A percentile compares a stretch with the other conserved stretches of the same genome.
These are phyloP conservation scores for Bathelium albidoporum DNA, from an alignment of 495 filamentous ascomycete species.

Conservation along the genomic window DNA sequence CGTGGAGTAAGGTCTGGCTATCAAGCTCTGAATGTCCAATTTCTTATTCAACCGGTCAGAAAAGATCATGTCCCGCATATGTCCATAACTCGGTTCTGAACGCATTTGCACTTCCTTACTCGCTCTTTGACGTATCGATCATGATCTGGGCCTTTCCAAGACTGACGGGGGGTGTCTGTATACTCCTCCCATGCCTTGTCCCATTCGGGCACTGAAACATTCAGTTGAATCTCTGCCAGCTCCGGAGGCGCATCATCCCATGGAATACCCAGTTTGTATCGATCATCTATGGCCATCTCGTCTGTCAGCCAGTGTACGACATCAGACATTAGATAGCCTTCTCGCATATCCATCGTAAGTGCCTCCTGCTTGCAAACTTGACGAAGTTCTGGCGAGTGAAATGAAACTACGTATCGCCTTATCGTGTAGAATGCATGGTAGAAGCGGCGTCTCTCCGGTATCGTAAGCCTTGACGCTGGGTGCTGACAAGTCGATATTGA, in stretches of 20 bases:
- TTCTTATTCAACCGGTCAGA: too few relatives aligned
- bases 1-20: too few relatives aligned
- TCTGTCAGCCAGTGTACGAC: not conserved
- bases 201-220: not conserved
- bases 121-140: not conserved
- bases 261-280: not conserved
- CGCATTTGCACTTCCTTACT: not conserved
- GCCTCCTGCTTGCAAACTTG: not conserved
- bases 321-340: not conserved
- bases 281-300: not conserved
- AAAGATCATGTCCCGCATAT: too few relatives aligned
- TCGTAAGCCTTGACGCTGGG: not conserved
- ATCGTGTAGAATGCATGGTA: not conserved
- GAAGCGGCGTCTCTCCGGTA: not conserved
- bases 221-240: not conserved
- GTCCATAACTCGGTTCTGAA: not conserved
- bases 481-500: not conserved
- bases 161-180: not conserved
- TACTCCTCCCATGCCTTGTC: not conserved
- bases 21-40: too few relatives aligned
- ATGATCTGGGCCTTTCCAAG: not conserved
- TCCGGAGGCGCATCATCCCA: not conserved
- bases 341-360: not conserved
- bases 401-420: not conserved
- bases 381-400: not conserved